Conservation (phyloP, 2,329 filamentous ascomycete species). For the Ophiostoma perfectum region DNA sequence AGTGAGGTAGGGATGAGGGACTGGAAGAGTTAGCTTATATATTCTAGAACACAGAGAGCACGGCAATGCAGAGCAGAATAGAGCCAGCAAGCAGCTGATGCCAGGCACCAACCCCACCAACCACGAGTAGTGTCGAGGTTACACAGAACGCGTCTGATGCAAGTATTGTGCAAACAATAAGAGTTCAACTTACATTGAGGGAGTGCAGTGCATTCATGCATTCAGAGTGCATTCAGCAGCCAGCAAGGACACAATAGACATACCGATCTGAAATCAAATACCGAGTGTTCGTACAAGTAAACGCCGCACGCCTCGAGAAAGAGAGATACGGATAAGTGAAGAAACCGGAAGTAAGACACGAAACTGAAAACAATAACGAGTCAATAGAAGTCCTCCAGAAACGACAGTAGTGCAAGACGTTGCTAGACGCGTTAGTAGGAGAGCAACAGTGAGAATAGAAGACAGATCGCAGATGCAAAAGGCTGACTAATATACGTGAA, state of each 20-base stretch:
- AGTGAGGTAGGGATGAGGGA: not conserved
- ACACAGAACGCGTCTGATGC: not conserved
- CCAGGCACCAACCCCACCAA: constrained; percentile 4
- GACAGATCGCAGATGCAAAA: no score
- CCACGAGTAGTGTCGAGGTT: not conserved
- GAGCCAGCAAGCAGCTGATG: not conserved
- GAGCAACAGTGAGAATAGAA: no score
- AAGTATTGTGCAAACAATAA: not conserved
- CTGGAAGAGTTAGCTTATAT: constrained; percentile 2
- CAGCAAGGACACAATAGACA: not conserved
- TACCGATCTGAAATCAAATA: constrained; percentile 19
- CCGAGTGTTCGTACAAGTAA: constrained; percentile 19
- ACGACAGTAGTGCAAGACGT: not conserved
- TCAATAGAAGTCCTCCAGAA: not conserved
- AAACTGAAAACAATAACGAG: not conserved
- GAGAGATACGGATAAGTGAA: constrained; percentile 11
- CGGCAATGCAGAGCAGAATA: not conserved
- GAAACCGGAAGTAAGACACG: constrained; percentile 13
- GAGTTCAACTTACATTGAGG: not conserved
- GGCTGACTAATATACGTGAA: no score
- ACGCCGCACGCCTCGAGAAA: constrained; percentile 21
- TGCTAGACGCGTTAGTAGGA: not conserved
- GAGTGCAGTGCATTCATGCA: not conserved
- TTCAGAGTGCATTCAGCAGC: no score
- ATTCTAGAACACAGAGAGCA: not conserved